Percentiles rank a stretch among this genome's conserved stretches.
phyloP scores from a whole-genome alignment of 2,329 filamentous ascomycete genomes.

The Zymoseptoria crescenta region DNA sequence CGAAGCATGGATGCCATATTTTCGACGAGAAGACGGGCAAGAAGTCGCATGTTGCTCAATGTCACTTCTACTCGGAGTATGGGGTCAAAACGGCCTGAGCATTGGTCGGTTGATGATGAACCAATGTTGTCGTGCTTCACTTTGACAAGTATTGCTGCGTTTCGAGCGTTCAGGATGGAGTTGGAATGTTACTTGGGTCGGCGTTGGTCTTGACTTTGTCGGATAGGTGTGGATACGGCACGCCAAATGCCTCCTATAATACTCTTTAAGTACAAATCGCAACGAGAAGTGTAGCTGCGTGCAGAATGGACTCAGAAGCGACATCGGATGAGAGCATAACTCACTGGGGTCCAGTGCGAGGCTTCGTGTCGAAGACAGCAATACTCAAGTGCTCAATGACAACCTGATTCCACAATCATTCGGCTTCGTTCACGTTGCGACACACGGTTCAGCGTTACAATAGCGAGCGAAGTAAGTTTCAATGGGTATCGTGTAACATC shows the following conservation, averaged over 20 bases:
- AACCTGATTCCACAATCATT: too few relatives aligned
- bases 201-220: background rate
- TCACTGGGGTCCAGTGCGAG: too few relatives aligned
- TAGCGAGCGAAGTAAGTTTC: background rate
- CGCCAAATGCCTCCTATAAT: background rate
- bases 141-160: background rate
- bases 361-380: too few relatives aligned
- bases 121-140: background rate
- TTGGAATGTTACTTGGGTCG: background rate
- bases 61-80: constrained; percentile 60
- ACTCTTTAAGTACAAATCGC: too few relatives aligned
- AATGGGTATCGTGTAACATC: background rate
- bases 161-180: background rate
- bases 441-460: background rate
- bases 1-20: constrained; percentile 70
- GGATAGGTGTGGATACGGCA: background rate
- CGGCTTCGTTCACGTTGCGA: too few relatives aligned
- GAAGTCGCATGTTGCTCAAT: constrained; percentile 62
- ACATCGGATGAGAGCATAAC: too few relatives aligned
- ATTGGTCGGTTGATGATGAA: background rate
- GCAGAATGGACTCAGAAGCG: too few relatives aligned
- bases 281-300: too few relatives aligned
- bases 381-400: too few relatives aligned
- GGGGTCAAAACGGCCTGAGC: constrained; percentile 28
- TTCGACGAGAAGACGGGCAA: constrained; percentile 72